These are phyloP conservation scores for Lepidopterella palustris DNA, from an alignment of 495 filamentous ascomycete species.

Conservation along the genomic window DNA sequence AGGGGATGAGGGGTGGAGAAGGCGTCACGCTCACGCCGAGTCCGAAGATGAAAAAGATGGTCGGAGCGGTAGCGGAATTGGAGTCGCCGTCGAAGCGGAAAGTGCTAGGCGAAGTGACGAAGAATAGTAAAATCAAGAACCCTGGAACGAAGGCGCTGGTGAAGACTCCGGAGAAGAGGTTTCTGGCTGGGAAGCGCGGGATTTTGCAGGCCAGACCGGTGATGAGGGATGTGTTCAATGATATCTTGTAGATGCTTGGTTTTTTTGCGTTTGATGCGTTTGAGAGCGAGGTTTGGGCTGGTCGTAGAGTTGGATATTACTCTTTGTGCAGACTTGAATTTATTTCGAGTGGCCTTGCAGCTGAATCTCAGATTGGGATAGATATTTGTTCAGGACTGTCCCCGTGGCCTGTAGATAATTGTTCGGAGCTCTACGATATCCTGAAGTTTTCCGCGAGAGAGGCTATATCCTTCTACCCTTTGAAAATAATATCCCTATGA, in stretches of 20 bases:
- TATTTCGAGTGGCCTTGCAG: too few species aligned
- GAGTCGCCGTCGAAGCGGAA: background rate
- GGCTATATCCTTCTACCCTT: too few species aligned
- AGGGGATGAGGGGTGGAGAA: background rate
- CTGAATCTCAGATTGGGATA: too few species aligned
- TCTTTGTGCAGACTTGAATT: too few species aligned
- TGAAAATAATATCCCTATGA: too few species aligned
- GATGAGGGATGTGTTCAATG: slow-evolving; percentile 50
- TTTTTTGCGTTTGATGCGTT: too few species aligned
- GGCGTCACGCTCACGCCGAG: background rate
- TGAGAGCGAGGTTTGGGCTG: too few species aligned
- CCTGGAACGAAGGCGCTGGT: slow-evolving; percentile 2
- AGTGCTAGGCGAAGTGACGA: slow-evolving; percentile 16
- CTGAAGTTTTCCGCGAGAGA: too few species aligned
- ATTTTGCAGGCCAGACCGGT: slow-evolving; percentile 43
- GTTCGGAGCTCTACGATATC: too few species aligned
- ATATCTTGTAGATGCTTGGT: slow-evolving; percentile 30
- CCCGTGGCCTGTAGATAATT: too few species aligned
- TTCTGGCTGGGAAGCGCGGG: slow-evolving; percentile 20
- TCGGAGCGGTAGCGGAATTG: background rate
- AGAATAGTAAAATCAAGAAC: background rate
- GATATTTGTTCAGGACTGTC: too few species aligned
- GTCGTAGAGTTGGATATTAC: too few species aligned
- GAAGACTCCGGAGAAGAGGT: slow-evolving; percentile 22
- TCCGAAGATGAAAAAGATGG: slow-evolving; percentile 12